Conservation (phyloP, 2,329 filamentous ascomycete genomes). For the Microdochium bolleyi region DNA sequence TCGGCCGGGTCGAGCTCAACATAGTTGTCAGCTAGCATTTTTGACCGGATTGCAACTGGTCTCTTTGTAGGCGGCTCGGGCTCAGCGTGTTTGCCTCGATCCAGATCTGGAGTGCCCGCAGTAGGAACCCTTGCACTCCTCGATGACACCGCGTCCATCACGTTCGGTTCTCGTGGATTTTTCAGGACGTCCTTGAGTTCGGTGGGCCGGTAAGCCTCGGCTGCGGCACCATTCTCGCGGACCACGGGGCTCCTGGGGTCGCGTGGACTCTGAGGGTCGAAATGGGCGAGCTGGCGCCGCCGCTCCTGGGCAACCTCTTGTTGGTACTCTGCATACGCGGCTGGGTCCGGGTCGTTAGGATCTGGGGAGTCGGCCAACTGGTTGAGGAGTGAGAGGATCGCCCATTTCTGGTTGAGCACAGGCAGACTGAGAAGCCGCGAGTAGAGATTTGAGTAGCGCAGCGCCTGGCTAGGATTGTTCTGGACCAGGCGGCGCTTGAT, state of each 20-base stretch:
- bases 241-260: constrained; percentile 9
- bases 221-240: constrained; percentile 6
- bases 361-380: constrained; percentile 66
- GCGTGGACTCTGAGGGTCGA: constrained; percentile 7
- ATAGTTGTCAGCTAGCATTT: constrained; percentile 48
- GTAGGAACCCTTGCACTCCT: background rate
- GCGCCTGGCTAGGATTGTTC: constrained; percentile 68
- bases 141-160: background rate
- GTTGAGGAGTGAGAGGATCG: constrained; percentile 85
- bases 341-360: constrained; percentile 37
- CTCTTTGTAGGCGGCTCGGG: constrained; percentile 22
- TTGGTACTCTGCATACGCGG: constrained; percentile 20
- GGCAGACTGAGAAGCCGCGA: constrained; percentile 82
- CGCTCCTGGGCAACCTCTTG: constrained; percentile 13
- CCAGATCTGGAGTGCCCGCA: background rate
- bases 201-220: constrained; percentile 15
- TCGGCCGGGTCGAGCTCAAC: constrained; percentile 54
- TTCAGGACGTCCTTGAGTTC: constrained; percentile 17
- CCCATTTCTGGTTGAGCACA: constrained; percentile 93
- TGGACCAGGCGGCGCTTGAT: constrained; percentile 84
- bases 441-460: constrained; percentile 86
- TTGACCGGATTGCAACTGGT: constrained; percentile 49
- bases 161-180: background rate
- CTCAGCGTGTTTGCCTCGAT: constrained; percentile 8
- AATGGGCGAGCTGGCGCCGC: constrained; percentile 4